Conservation (phyloP, 164 flowering plant genomes). For the Cinnamomum micranthum region DNA sequence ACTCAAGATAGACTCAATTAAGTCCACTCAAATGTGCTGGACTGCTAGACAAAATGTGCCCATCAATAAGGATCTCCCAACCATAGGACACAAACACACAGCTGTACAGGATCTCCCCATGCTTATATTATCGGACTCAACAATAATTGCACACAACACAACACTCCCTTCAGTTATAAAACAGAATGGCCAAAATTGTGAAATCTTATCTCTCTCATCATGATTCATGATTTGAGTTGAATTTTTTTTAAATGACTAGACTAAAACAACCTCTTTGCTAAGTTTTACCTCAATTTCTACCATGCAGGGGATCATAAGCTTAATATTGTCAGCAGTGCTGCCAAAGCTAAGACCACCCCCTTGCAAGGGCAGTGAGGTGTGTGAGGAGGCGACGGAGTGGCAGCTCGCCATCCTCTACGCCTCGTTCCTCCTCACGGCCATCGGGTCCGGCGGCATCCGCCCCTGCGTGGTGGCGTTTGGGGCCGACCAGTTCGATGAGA, state of each 20-base stretch:
- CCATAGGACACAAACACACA: no score
- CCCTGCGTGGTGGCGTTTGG: slow-evolving; percentile 87
- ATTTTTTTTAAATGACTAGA: not conserved
- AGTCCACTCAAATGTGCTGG: no score
- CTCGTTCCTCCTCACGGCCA: slow-evolving; percentile 52
- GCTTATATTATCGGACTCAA: no score
- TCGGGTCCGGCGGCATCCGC: slow-evolving; percentile 84
- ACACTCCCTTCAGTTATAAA: not conserved
- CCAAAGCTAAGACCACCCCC: slow-evolving; percentile 64
- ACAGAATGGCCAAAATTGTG: not conserved
- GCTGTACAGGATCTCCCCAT: not conserved
- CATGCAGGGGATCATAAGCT: slow-evolving; percentile 62
- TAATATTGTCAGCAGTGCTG: slow-evolving; percentile 57
- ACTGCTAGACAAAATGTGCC: no score
- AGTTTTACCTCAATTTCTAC: not conserved
- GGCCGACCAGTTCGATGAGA: slow-evolving; percentile 80
- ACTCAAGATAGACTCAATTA: no score
- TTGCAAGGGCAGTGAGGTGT: slow-evolving; percentile 28
- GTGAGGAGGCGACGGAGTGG: slow-evolving; percentile 48
- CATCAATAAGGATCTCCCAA: not conserved
- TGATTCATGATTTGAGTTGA: no score
- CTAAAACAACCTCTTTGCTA: not conserved
- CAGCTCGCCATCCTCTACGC: slow-evolving; percentile 60
- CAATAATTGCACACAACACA: no score
- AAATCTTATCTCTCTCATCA: no score